Evolutionary conservation across 805 yeast genomes (phyloP).

Genomic region (Kluyveromyces siamensis): DNA sequence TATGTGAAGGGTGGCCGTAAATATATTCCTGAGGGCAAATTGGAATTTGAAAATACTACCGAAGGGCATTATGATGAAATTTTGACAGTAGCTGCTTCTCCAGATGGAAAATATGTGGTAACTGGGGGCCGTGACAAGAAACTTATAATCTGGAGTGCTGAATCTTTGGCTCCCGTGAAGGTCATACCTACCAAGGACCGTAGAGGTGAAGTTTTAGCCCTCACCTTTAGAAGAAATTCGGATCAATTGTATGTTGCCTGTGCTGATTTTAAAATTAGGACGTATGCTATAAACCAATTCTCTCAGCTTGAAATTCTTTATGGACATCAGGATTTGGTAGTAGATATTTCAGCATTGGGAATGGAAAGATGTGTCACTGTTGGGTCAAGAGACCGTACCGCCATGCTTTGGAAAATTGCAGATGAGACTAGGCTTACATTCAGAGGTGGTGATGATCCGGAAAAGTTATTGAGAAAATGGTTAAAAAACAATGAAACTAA

Average conservation of each 20-base stretch:
- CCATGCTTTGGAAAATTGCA: constrained; percentile 92
- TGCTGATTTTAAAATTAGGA: constrained; percentile 83
- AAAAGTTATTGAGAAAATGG: constrained; percentile 32
- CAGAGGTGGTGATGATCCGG: constrained; percentile 72
- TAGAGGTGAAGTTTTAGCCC: constrained; percentile 60
- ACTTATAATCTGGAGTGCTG: constrained; percentile 78
- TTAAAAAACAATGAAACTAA: constrained; percentile 24
- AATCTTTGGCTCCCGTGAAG: constrained; percentile 63
- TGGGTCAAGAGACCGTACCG: constrained; percentile 91
- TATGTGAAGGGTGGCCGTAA: constrained; percentile 55
- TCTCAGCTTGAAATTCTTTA: constrained; percentile 85
- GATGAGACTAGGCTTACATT: constrained; percentile 92
- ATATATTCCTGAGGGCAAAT: constrained; percentile 28
- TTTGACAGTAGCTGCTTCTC: constrained; percentile 68
- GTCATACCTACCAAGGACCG: constrained; percentile 68
- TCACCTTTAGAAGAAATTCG: constrained; percentile 69
- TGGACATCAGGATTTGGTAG: constrained; percentile 90
- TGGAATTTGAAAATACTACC: constrained; percentile 39
- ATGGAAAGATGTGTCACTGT: constrained; percentile 93
- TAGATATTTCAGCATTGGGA: constrained; percentile 70
- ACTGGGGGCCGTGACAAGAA: constrained; percentile 86
- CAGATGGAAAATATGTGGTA: constrained; percentile 80
- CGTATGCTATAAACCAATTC: constrained; percentile 75
- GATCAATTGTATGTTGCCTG: constrained; percentile 89
- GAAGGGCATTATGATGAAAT: constrained; percentile 76